Evolutionary conservation across 2,329 filamentous ascomycete species (phyloP).

Genomic region (Trichoderma lentiforme): DNA sequence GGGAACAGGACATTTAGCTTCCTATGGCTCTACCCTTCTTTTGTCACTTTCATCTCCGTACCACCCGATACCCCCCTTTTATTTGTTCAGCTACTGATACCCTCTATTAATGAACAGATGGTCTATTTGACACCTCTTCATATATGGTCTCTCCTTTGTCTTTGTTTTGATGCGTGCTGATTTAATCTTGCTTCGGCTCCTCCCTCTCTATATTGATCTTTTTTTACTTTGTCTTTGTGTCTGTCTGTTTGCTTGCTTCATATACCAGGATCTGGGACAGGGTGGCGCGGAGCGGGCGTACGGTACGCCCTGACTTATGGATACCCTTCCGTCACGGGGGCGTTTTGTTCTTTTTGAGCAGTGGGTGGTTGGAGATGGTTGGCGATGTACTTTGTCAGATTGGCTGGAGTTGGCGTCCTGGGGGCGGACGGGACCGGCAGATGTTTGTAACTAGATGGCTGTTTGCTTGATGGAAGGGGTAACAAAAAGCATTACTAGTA

Average conservation of each 20-base stretch:
- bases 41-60: not conserved
- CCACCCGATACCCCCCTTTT: slow-evolving; percentile 9
- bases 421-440: not conserved
- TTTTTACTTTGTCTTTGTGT: not conserved
- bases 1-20: not conserved
- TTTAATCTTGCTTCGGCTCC: not conserved
- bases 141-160: slow-evolving; percentile 16
- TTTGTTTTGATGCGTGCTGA: not conserved
- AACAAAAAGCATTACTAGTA: not conserved
- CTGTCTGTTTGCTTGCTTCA: slow-evolving; percentile 13
- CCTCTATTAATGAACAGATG: slow-evolving; percentile 12
- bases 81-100: slow-evolving; percentile 1
- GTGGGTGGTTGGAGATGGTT: not conserved
- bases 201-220: not conserved
- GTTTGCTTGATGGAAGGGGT: not conserved
- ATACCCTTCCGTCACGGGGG: slow-evolving; percentile 17
- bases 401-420: not conserved
- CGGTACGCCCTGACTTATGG: slow-evolving; percentile 13
- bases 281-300: slow-evolving; percentile 20
- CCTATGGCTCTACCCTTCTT: not conserved
- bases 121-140: not conserved
- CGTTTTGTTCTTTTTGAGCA: slow-evolving; percentile 13
- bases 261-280: slow-evolving; percentile 18
- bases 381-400: not conserved
- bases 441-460: not conserved